Conservation (phyloP, 345 rosid genomes). For the Conringia planisiliqua region DNA sequence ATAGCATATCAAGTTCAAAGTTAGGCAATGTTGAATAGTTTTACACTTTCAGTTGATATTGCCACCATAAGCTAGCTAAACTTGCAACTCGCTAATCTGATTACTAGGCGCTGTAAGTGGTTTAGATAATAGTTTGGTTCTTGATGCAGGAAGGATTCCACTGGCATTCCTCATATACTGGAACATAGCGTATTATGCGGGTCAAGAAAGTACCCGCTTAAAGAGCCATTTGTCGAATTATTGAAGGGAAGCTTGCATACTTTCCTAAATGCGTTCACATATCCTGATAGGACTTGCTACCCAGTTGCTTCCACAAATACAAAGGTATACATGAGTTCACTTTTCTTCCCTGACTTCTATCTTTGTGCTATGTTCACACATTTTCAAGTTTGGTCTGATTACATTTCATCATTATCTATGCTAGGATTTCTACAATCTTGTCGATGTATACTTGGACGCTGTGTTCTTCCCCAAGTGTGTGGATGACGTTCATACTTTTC, state of each 20-base stretch:
- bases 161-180: constrained; percentile 96
- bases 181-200: constrained; percentile 98
- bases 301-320: constrained; percentile 96
- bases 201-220: constrained; percentile 89
- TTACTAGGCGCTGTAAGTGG: not conserved
- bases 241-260: constrained; percentile 92
- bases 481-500: constrained; percentile 80
- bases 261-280: constrained; percentile 92
- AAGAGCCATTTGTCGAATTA: constrained; percentile 96
- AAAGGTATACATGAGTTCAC: constrained; percentile 44
- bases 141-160: constrained; percentile 82
- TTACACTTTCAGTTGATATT: not conserved
- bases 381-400: not conserved
- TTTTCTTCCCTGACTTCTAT: not conserved
- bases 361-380: not conserved
- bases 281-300: constrained; percentile 96
- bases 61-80: not conserved
- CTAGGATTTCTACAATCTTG: constrained; percentile 91
- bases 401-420: constrained; percentile 21
- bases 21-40: not conserved
- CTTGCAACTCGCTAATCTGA: not conserved
- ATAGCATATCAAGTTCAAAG: not conserved
- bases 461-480: constrained; percentile 95
- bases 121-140: constrained; percentile 5
- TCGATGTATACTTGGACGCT: constrained; percentile 93